phyloP scores from a whole-genome alignment of 2,329 filamentous ascomycete genomes.

The Aspergillus jensenii region DNA sequence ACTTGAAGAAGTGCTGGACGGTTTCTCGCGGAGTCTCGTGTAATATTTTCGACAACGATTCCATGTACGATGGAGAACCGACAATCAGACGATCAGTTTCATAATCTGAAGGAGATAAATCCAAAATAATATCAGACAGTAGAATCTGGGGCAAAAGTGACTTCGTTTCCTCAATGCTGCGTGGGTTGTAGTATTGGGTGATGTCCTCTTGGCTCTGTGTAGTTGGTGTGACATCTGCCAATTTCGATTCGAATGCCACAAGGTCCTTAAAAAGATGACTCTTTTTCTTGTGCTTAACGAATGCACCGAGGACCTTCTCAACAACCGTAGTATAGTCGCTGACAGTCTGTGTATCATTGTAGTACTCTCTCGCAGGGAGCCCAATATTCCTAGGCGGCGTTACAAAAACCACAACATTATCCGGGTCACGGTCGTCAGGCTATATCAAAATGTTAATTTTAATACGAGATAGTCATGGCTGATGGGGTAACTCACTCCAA shows the following conservation, averaged over 20 bases:
- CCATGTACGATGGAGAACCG: conserved; percentile 60
- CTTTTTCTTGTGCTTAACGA: conserved; percentile 33
- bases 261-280: conserved; percentile 40
- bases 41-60: conserved; percentile 58
- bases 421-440: conserved; percentile 56
- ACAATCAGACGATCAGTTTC: conserved; percentile 58
- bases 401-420: conserved; percentile 51
- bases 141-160: conserved; percentile 58
- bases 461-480: background rate
- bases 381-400: conserved; percentile 51
- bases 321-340: conserved; percentile 51
- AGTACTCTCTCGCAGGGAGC: conserved; percentile 63
- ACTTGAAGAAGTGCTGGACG: conserved; percentile 62
- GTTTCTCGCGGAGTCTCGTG: conserved; percentile 54
- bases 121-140: conserved; percentile 53
- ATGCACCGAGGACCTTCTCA: conserved; percentile 40
- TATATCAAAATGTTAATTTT: conserved; percentile 12
- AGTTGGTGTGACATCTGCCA: conserved; percentile 60
- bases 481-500: conserved; percentile 30
- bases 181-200: conserved; percentile 67
- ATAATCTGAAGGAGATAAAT: conserved; percentile 53
- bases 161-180: conserved; percentile 56
- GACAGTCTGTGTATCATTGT: conserved; percentile 55
- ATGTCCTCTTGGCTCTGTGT: conserved; percentile 61
- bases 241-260: conserved; percentile 60